phyloP scores from a whole-genome alignment of 257 asterid genomes.

The Leonotis leonurus region DNA sequence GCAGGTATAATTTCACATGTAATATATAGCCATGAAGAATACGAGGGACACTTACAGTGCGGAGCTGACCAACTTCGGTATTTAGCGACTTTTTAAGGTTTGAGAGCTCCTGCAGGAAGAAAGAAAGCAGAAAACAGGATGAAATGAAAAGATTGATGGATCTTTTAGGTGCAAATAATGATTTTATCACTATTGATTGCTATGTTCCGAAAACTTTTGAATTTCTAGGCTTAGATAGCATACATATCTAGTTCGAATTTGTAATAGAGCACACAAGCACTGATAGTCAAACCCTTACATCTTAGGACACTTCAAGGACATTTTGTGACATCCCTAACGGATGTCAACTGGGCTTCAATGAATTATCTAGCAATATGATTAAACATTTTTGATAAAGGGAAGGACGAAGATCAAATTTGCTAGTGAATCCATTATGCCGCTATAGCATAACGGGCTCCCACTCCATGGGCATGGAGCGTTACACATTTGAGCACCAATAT shows the following conservation, averaged over 20 bases:
- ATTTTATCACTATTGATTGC: background rate
- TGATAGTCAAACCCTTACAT: background rate
- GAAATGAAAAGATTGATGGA: background rate
- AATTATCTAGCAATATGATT: no score
- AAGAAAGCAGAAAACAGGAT: constrained; percentile 2
- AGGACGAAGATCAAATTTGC: no score
- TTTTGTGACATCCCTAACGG: no score
- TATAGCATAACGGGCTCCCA: no score
- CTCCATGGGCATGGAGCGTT: no score
- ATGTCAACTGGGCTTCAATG: no score
- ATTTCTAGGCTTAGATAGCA: background rate
- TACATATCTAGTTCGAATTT: no score
- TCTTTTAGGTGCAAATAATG: background rate
- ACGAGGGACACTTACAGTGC: constrained; percentile 52
- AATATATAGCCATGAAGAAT: background rate
- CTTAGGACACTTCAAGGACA: no score
- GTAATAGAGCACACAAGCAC: background rate
- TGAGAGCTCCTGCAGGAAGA: constrained; percentile 60
- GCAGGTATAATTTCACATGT: background rate
- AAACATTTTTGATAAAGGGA: no score
- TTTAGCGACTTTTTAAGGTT: constrained; percentile 64
- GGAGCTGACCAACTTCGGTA: constrained; percentile 82
- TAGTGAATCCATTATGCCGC: no score
- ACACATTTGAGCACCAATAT: no score
- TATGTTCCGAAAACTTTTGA: background rate